Evolutionary conservation across 1,284 basidiomycete genomes (phyloP), one percentile per base, ranked within the genome.

Genomic region (Coriolopsis trogii): DNA sequence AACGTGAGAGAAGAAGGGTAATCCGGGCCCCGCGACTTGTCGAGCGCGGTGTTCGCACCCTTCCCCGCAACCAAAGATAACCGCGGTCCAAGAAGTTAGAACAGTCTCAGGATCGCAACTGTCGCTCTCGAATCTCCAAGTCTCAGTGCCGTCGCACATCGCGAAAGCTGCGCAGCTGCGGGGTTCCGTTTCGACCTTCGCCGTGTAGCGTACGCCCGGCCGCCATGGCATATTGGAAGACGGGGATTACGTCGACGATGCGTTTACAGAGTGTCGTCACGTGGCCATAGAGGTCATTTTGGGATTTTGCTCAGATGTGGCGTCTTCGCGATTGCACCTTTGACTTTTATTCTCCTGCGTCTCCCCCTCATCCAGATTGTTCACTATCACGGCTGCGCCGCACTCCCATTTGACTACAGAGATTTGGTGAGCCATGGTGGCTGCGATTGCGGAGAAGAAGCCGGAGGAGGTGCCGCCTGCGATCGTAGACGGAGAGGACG

Each of bases 401-500:
- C n/a, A n/a, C n/a, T n/a, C n/a, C n/a, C n/a, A n/a, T n/a, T n/a
- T n/a, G n/a, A n/a, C n/a, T n/a, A n/a, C n/a, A n/a, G n/a, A n/a
- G n/a, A n/a, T n/a, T n/a, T n/a, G n/a, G n/a, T n/a, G 16, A 20
- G 25, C 5, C 9, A 59, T 61, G 57, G 53, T 45, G 8, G 56
- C 54, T 6, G 21, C 52, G n/a, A 43, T 55, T 36, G 44, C 55
- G 29, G 51, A 57, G 41, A 58, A 57, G 45, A 60, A 63, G 40
- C 51, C 54, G 9, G 59, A 63, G 40, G 56, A 66, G 40, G 51
- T 58, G 18, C 58, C 63, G 2, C 58, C 63, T 3, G 44, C 55
- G 3, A 51, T 51, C 8, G 58, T 56, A 34, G 65, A 65, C 29
- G 63, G 31, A 15, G 66, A 67, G 21, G 64, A 66, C 24, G 67